phyloP scores from a whole-genome alignment of 2,329 filamentous ascomycete genomes.

The Phialophora verrucosa region DNA sequence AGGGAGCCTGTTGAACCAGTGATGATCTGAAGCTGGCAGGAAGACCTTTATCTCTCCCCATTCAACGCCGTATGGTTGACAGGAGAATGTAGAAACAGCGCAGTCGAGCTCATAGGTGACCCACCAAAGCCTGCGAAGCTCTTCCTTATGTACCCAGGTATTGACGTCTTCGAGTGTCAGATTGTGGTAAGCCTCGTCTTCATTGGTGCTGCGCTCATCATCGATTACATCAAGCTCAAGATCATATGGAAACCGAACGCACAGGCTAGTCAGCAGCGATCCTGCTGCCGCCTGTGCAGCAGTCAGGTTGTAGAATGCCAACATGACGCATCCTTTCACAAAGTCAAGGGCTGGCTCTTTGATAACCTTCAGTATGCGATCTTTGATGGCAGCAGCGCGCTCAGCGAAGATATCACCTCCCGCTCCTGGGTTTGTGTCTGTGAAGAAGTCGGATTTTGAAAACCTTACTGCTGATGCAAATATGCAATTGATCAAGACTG shows the following conservation, averaged over 20 bases:
- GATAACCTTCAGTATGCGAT: slow-evolving; percentile 14
- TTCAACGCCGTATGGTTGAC: slow-evolving; percentile 22
- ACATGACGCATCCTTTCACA: slow-evolving; percentile 19
- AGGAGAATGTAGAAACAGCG: slow-evolving; percentile 24
- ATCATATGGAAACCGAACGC: slow-evolving; percentile 85
- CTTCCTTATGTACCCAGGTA: slow-evolving; percentile 23
- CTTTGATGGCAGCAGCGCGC: slow-evolving; percentile 16
- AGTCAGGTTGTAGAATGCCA: slow-evolving; percentile 24
- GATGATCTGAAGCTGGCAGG: slow-evolving; percentile 23
- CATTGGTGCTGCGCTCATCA: slow-evolving; percentile 43
- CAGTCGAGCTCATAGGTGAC: slow-evolving; percentile 28
- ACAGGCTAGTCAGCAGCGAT: slow-evolving; percentile 95
- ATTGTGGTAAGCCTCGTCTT: not conserved
- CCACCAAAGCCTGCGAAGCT: slow-evolving; percentile 27
- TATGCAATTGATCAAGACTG: slow-evolving; percentile 21
- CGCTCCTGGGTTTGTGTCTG: not conserved
- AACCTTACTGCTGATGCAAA: slow-evolving; percentile 19
- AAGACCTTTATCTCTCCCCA: slow-evolving; percentile 22
- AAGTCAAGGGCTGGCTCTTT: slow-evolving; percentile 19
- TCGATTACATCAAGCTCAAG: slow-evolving; percentile 91
- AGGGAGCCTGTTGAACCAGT: slow-evolving; percentile 19
- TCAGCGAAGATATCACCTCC: slow-evolving; percentile 3
- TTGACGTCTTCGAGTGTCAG: slow-evolving; percentile 1
- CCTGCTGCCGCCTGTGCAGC: slow-evolving; percentile 4
- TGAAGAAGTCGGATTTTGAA: slow-evolving; percentile 9